These are phyloP conservation scores for Barnettozyma wickerhamii DNA, from an alignment of 805 yeast genomes.

Conservation along the genomic window DNA sequence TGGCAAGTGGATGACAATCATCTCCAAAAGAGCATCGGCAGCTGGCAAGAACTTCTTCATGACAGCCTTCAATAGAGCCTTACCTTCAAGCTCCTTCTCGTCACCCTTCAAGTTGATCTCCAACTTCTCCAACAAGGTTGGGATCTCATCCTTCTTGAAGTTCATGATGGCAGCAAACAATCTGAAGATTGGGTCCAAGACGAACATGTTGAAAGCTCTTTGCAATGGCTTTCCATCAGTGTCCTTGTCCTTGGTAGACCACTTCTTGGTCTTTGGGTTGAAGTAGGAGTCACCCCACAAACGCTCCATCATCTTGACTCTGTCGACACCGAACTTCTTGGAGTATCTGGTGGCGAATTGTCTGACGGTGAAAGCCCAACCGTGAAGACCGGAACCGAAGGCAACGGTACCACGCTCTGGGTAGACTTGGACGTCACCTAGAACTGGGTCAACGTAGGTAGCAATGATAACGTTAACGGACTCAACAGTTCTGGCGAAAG, in stretches of 20 bases:
- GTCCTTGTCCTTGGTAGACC: slow-evolving; percentile 95
- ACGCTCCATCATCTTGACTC: slow-evolving; percentile 96
- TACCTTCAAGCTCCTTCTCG: slow-evolving; percentile 98
- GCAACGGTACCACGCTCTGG: slow-evolving; percentile 99
- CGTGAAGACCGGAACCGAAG: slow-evolving; percentile 99
- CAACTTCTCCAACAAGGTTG: slow-evolving; percentile 86
- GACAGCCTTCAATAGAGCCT: slow-evolving; percentile 95
- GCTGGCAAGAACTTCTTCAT: slow-evolving; percentile 99
- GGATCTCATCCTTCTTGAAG: slow-evolving; percentile 97
- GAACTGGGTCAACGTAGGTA: slow-evolving; percentile 82
- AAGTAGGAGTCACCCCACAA: slow-evolving; percentile 99
- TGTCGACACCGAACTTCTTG: slow-evolving; percentile 99
- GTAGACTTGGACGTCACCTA: slow-evolving; percentile 98
- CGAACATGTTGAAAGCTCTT: slow-evolving; percentile 99
- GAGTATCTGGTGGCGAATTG: slow-evolving; percentile 98
- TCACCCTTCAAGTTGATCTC: slow-evolving; percentile 92
- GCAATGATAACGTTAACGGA: slow-evolving; percentile 98
- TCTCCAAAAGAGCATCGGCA: slow-evolving; percentile 98
- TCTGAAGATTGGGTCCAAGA: slow-evolving; percentile 98
- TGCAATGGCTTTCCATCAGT: slow-evolving; percentile 94
- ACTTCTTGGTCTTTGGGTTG: slow-evolving; percentile 99
- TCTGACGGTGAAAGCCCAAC: slow-evolving; percentile 99
- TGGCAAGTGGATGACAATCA: slow-evolving; percentile 98
- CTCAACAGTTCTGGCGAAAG: slow-evolving; percentile 98
- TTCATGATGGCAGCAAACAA: slow-evolving; percentile 96